These are phyloP conservation scores for Hygrophorus pudorinus DNA, from an alignment of 768 basidiomycete genomes.

Conservation along the genomic window DNA sequence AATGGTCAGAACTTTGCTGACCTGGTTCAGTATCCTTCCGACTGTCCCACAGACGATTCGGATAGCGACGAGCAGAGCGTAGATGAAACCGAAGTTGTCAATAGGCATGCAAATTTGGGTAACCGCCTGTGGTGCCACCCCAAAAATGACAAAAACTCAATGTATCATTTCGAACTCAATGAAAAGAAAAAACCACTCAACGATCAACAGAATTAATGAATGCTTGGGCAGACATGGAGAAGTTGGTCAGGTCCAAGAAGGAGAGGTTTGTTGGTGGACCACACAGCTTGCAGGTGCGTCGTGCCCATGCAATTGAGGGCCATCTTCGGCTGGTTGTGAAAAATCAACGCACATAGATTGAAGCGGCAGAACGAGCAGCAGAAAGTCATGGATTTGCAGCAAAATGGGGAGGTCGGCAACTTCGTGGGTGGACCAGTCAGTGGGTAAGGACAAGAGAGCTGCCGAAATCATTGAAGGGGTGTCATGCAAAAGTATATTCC, in stretches of 20 bases:
- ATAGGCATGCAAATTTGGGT: no score
- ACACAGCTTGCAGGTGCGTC: constrained; percentile 15
- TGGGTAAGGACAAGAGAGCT: constrained; percentile 10
- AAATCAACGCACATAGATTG: constrained; percentile 9
- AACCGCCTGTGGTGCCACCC: no score
- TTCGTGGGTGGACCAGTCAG: constrained; percentile 8
- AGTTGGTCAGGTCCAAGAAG: constrained; percentile 10
- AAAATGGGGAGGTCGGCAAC: constrained; percentile 7
- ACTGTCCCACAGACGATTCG: no score
- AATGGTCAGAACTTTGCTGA: no score
- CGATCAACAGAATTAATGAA: no score
- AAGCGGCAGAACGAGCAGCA: constrained; percentile 16
- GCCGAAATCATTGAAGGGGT: constrained; percentile 9
- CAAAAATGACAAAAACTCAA: no score
- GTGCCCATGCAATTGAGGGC: constrained; percentile 15
- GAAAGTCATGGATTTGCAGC: no score
- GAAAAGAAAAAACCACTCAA: no score
- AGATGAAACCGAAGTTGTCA: no score
- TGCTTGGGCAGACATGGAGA: constrained; percentile 8
- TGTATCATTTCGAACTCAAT: no score
- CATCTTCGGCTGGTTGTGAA: constrained; percentile 13
- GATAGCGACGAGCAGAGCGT: no score
- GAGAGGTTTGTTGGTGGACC: constrained; percentile 8
- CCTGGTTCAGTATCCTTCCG: no score
- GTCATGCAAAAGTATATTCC: constrained; percentile 11